Conservation (phyloP, 805 yeast genomes). For the Starmerella bombicola region DNA sequence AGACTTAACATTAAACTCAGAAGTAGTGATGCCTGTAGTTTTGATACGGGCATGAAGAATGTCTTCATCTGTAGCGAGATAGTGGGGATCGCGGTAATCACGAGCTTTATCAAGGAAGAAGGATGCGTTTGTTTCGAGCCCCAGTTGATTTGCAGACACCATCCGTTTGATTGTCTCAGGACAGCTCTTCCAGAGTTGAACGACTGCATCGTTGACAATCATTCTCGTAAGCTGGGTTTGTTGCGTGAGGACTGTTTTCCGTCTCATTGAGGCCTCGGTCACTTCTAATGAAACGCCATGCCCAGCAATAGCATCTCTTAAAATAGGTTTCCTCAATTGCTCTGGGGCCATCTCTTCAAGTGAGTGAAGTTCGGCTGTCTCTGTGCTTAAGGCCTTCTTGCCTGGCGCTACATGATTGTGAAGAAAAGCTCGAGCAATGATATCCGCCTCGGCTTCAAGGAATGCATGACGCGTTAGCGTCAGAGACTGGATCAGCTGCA, state of each 20-base stretch:
- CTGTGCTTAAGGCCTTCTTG: background rate
- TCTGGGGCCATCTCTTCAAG: conserved; percentile 32
- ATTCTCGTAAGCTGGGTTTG: conserved; percentile 17
- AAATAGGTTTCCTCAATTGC: conserved; percentile 31
- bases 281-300: conserved; percentile 3
- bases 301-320: conserved; percentile 10
- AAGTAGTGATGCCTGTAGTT: conserved; percentile 91
- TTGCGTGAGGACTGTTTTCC: background rate
- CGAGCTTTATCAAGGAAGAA: conserved; percentile 68
- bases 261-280: conserved; percentile 2
- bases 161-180: conserved; percentile 36
- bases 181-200: conserved; percentile 44
- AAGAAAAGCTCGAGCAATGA: conserved; percentile 53
- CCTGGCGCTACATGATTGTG: conserved; percentile 5
- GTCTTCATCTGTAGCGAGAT: conserved; percentile 67
- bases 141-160: conserved; percentile 52
- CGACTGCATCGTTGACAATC: conserved; percentile 55
- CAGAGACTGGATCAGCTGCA: conserved; percentile 16
- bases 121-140: conserved; percentile 68
- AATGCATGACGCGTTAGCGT: conserved; percentile 27
- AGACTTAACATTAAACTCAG: conserved; percentile 53
- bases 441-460: conserved; percentile 28
- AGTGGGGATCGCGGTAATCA: conserved; percentile 50
- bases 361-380: background rate
- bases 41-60: conserved; percentile 82